Base-by-base conservation (phyloP, 1,139 yeast genomes). In the Magnusiomyces fungicola region DNA sequence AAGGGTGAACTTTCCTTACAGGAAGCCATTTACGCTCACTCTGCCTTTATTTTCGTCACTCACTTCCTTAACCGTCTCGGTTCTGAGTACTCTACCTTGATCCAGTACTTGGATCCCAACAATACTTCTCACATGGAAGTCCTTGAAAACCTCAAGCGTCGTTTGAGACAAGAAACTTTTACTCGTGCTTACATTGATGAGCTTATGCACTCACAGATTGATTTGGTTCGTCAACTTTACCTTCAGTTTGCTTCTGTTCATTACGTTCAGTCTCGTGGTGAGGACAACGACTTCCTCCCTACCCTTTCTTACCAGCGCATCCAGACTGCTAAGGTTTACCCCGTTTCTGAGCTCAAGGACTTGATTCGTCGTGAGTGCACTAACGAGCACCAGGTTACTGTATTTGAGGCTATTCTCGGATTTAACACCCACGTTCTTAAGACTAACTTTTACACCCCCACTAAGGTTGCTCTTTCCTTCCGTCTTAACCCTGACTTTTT, bases 1-100 rank as follows among this genome's bases (percentile, higher is more conserved):
- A 69, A 74, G 51, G 86, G 94, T 50, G 82, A 81, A 57, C 77
- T 90, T 67, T 89, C 97, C 1, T 80, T 94, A 60, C 98, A 92
- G 69, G 97, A 92, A 70, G 80, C 92, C 47, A 83, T 90, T 55
- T 92, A 92, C 66, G 95, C 97, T 42, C 97, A 92, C 68, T 84
- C 89, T 63, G 96, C 92, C 59, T 86, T 87, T 49, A 86, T 89
- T 54, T 92, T 92, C 63, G 95, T 88, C 47, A 83, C 95, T 45
- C 97, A 92, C 68, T 92, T 92, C 70, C 78, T 92, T 67, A 92
- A 92, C 72, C 79, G 98, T 63, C 76, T 92, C 62, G 98, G 98
- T 27, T 81, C 92, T 1, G 97, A 90, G 68, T 92, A 86, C 68
- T 80, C 76, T 57, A 77, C 88, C 49, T 75, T 92, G 61, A 69